Conservation (phyloP, 2,329 filamentous ascomycete genomes). For the Plectosphaerella sp. region DNA sequence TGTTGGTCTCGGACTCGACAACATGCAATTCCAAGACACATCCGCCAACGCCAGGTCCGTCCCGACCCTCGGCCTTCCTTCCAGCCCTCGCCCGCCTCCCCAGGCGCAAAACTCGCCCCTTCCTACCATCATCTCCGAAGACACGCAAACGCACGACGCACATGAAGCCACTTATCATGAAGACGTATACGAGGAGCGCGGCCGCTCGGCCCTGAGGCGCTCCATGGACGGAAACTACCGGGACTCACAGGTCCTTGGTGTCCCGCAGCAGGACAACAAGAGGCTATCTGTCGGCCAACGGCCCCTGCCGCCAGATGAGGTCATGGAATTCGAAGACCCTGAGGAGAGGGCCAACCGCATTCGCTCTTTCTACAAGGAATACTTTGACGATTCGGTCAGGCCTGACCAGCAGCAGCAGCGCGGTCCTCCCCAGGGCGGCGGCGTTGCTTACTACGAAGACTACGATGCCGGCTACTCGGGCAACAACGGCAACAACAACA, state of each 20-base stretch:
- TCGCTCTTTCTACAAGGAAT: slow-evolving; percentile 98
- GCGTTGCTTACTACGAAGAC: slow-evolving; percentile 64
- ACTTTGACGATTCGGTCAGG: slow-evolving; percentile 74
- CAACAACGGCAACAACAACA: slow-evolving; percentile 23
- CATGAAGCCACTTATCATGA: slow-evolving; percentile 11
- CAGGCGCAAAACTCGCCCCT: slow-evolving; percentile 16
- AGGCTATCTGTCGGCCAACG: slow-evolving; percentile 70
- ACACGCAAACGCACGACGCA: slow-evolving; percentile 15
- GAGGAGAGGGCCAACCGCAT: slow-evolving; percentile 95
- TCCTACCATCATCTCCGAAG: slow-evolving; percentile 24
- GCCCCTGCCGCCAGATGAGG: slow-evolving; percentile 82
- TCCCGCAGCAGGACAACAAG: slow-evolving; percentile 51
- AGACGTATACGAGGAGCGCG: slow-evolving; percentile 25
- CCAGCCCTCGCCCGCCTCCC: slow-evolving; percentile 23
- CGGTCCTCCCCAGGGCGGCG: slow-evolving; percentile 10
- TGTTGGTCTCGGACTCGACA: slow-evolving; percentile 12
- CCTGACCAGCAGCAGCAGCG: slow-evolving; percentile 3
- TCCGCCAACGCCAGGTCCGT: slow-evolving; percentile 10
- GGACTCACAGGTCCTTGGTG: slow-evolving; percentile 36
- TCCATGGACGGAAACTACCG: slow-evolving; percentile 18
- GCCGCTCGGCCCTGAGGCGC: slow-evolving; percentile 26
- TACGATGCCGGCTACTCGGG: slow-evolving; percentile 66
- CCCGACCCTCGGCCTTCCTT: slow-evolving; percentile 19
- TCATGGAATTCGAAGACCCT: slow-evolving; percentile 76
- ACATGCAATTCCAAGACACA: slow-evolving; percentile 8